A percentile compares a stretch with the other conserved stretches of the same genome.
phyloP scores from a whole-genome alignment of 2,329 filamentous ascomycete species.

The Curvularia hawaiiensis region DNA sequence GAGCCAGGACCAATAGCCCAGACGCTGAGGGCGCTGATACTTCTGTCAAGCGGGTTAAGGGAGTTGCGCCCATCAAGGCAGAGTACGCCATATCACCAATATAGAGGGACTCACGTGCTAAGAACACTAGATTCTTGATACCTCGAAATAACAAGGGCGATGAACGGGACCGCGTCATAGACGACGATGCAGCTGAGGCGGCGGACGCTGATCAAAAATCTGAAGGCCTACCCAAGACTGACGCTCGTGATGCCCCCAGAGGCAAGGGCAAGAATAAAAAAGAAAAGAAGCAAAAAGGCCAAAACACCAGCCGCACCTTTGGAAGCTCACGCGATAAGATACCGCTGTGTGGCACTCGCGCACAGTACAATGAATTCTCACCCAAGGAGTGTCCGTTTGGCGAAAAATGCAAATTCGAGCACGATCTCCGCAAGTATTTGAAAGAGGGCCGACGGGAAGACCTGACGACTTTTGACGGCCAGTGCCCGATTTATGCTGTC shows the following conservation, averaged over 20 bases:
- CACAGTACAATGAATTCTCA: constrained; percentile 78
- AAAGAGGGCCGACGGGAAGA: constrained; percentile 81
- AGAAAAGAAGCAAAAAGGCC: constrained; percentile 71
- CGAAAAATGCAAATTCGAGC: constrained; percentile 78
- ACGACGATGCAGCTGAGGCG: constrained; percentile 64
- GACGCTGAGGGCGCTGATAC: constrained; percentile 32
- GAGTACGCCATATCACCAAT: constrained; percentile 59
- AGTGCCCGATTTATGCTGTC: constrained; percentile 80
- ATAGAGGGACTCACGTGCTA: constrained; percentile 20
- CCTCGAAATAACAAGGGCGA: constrained; percentile 33
- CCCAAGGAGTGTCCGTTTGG: constrained; percentile 76
- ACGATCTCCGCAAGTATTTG: constrained; percentile 86
- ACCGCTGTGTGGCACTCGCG: constrained; percentile 76
- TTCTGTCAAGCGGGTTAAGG: constrained; percentile 49
- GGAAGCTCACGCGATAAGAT: constrained; percentile 79
- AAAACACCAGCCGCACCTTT: constrained; percentile 84
- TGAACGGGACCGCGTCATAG: constrained; percentile 39
- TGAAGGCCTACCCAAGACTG: constrained; percentile 42
- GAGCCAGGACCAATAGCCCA: constrained; percentile 42
- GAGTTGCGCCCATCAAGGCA: constrained; percentile 72
- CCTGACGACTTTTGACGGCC: constrained; percentile 73
- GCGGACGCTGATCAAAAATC: constrained; percentile 52
- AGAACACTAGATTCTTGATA: constrained; percentile 41
- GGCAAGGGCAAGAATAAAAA: constrained; percentile 59
- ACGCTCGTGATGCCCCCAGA: constrained; percentile 44